These are phyloP conservation scores for Globisporangium cederbergense DNA, from an alignment of 352 stramenopile genomes.

Conservation along the genomic window DNA sequence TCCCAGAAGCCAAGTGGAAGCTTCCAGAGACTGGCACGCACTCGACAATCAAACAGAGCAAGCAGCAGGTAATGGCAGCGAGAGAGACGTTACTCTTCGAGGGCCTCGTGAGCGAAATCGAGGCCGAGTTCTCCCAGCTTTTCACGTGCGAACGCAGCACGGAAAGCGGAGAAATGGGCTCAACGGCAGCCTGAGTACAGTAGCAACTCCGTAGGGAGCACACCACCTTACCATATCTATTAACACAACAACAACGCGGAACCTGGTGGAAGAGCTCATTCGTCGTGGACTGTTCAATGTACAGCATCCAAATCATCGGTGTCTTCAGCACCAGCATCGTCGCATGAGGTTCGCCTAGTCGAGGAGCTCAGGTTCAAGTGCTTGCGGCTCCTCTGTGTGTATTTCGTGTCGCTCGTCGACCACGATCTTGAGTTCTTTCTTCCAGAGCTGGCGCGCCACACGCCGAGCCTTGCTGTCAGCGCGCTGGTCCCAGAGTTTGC, in stretches of 20 bases:
- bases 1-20: conserved; percentile 18
- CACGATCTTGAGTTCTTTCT: not conserved
- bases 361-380: not conserved
- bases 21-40: conserved; percentile 1
- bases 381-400: not conserved
- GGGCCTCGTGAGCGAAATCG: conserved; percentile 16
- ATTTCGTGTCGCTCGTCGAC: not conserved
- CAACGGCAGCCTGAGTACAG: conserved; percentile 2
- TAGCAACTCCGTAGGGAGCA: not conserved
- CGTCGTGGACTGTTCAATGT: not conserved
- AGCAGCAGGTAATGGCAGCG: not conserved
- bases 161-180: not conserved
- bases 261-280: not conserved
- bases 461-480: not conserved
- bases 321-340: too few species aligned
- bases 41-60: not conserved
- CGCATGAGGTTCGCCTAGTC: not conserved
- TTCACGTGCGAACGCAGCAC: conserved; percentile 9
- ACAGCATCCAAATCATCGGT: too few species aligned
- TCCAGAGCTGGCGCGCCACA: not conserved
- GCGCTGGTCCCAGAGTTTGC: not conserved
- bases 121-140: conserved; percentile 15
- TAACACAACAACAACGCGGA: not conserved
- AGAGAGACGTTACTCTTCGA: conserved; percentile 11
- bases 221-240: conserved; percentile 10